Evolutionary conservation across 331 rosid genomes (phyloP).

Genomic region (Acacia concinna): DNA sequence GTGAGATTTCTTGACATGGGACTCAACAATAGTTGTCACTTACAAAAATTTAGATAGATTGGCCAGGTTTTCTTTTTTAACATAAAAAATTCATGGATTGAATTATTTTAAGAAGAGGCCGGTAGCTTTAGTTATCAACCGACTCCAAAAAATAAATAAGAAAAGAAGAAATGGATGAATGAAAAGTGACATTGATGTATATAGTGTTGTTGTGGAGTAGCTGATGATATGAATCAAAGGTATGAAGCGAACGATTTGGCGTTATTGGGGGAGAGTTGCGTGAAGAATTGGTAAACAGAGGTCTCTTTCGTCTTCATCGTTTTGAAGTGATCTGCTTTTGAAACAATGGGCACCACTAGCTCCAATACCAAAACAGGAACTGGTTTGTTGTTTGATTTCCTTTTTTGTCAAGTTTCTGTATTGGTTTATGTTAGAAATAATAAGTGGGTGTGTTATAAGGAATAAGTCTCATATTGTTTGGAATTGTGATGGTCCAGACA

Average conservation of each 20-base stretch:
- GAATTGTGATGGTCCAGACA: no score
- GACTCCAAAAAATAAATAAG: background rate
- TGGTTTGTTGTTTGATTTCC: background rate
- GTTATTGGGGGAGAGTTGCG: background rate
- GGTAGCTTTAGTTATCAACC: no score
- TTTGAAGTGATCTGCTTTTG: background rate
- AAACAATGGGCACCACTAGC: background rate
- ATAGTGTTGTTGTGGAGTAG: background rate
- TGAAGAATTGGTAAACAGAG: background rate
- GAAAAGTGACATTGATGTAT: background rate
- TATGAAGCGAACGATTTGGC: background rate
- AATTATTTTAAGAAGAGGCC: background rate
- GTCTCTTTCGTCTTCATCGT: background rate
- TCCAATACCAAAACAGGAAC: background rate
- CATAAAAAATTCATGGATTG: background rate
- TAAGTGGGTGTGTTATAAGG: no score
- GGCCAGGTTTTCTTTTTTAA: background rate
- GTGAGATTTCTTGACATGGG: background rate
- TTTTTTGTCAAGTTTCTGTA: background rate
- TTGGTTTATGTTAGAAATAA: no score
- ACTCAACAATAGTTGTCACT: background rate
- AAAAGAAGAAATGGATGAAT: background rate
- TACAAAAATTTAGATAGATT: background rate
- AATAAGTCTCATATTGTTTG: no score
- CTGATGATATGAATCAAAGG: background rate